Percentiles rank a stretch among this genome's conserved stretches.
Conservation (phyloP, 139 green algal genomes). For the Chlamydomonas sp. region DNA sequence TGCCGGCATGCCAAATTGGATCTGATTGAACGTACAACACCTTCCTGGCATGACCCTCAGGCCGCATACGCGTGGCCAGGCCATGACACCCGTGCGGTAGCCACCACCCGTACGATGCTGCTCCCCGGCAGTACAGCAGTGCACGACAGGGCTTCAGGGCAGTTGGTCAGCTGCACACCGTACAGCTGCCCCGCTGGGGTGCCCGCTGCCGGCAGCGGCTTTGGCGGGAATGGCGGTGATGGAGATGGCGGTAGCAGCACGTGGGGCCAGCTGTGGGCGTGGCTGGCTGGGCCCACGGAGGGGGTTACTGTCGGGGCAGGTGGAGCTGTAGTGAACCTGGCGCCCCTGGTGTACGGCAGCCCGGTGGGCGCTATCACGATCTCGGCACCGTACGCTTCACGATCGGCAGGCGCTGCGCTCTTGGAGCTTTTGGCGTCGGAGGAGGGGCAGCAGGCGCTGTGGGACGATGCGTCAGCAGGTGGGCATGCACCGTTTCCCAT, state of each 20-base stretch:
- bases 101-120: background rate
- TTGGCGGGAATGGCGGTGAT: too few species aligned
- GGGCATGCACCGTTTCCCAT: background rate
- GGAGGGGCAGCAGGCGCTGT: background rate
- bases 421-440: background rate
- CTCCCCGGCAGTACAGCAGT: conserved; percentile 1
- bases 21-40: too few species aligned
- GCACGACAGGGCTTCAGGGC: background rate
- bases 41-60: background rate
- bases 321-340: conserved; percentile 1
- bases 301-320: too few species aligned
- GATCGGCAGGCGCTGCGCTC: background rate
- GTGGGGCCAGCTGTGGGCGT: too few species aligned
- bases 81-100: background rate
- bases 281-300: too few species aligned
- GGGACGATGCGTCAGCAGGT: background rate
- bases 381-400: background rate
- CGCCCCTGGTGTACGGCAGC: conserved; percentile 21
- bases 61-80: background rate
- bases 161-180: background rate
- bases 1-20: too few species aligned
- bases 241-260: too few species aligned
- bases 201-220: background rate
- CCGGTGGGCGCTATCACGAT: conserved; percentile 6
- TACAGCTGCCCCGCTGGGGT: background rate